These are phyloP conservation scores for Anthoceros angustus DNA, from an alignment of 225 moss, liverwort and hornwort species.

Conservation along the genomic window DNA sequence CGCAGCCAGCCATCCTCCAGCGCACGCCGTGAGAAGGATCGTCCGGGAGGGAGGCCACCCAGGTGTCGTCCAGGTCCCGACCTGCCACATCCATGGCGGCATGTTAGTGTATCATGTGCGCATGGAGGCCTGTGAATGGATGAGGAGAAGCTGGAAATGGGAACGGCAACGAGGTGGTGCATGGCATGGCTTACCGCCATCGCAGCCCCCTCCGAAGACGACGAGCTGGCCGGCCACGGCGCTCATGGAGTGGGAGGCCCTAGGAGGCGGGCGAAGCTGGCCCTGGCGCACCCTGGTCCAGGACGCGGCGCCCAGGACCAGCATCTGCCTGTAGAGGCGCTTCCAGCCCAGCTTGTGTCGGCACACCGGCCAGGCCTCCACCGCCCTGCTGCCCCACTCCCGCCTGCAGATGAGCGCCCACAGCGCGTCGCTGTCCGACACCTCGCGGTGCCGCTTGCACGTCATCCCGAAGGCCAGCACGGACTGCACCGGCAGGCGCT, in stretches of 20 bases:
- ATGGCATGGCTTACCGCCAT: conserved; percentile 22
- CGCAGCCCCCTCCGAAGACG: conserved; percentile 30
- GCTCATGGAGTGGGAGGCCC: conserved; percentile 69
- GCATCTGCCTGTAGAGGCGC: conserved; percentile 73
- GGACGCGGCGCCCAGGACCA: conserved; percentile 39
- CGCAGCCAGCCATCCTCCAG: conserved; percentile 37
- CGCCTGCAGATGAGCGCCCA: conserved; percentile 72
- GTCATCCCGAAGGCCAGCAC: conserved; percentile 67
- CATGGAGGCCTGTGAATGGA: too few relatives aligned
- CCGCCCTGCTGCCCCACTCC: conserved; percentile 81
- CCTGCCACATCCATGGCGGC: conserved; percentile 24
- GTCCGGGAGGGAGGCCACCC: conserved; percentile 49
- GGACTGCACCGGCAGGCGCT: conserved; percentile 51
- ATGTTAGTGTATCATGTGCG: too few relatives aligned
- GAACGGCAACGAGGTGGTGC: not conserved
- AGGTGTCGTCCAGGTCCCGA: conserved; percentile 80
- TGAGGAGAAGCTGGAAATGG: too few relatives aligned
- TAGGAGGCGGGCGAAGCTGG: conserved; percentile 35
- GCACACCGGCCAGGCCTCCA: conserved; percentile 70
- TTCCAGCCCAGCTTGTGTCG: conserved; percentile 65
- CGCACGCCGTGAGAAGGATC: conserved; percentile 31
- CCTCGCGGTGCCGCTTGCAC: conserved; percentile 56
- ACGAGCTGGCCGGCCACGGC: conserved; percentile 22
- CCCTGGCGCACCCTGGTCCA: conserved; percentile 73
- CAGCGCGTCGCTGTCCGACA: conserved; percentile 48